These are phyloP conservation scores for Drechslera avenae DNA, from an alignment of 2,329 filamentous ascomycete species.

Conservation along the genomic window DNA sequence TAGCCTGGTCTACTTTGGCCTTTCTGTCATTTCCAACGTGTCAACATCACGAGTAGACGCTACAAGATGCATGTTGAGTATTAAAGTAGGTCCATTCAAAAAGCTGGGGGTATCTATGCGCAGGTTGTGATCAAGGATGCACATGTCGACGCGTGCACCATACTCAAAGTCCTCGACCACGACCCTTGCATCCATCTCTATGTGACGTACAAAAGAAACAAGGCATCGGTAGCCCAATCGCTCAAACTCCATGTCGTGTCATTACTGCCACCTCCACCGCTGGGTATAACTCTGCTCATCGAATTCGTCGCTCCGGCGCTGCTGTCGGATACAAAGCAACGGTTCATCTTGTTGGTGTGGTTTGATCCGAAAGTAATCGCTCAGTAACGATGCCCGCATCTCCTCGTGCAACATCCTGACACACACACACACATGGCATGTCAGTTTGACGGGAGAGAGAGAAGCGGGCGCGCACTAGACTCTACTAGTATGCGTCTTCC, in stretches of 20 bases:
- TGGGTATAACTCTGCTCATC: not conserved
- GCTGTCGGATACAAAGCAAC: too few relatives aligned
- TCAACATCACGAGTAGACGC: not conserved
- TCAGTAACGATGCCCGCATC: constrained; percentile 3
- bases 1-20: too few relatives aligned
- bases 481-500: constrained; percentile 46
- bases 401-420: constrained; percentile 13
- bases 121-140: constrained; percentile 24
- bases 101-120: constrained; percentile 33
- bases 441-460: constrained; percentile 2
- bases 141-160: too few relatives aligned
- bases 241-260: constrained; percentile 8
- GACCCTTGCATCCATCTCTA: constrained; percentile 14
- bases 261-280: constrained; percentile 4
- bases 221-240: not conserved
- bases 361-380: not conserved
- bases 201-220: constrained; percentile 4
- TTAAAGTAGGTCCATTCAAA: constrained; percentile 24
- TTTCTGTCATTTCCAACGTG: too few relatives aligned
- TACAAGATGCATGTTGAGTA: not conserved
- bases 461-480: constrained; percentile 39
- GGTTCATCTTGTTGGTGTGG: too few relatives aligned
- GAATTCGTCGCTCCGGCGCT: not conserved
- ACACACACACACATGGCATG: not conserved
- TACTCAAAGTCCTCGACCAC: constrained; percentile 10